Evolutionary conservation across 1,139 yeast species (phyloP).

Genomic region (Debaryomyces robertsiae): DNA sequence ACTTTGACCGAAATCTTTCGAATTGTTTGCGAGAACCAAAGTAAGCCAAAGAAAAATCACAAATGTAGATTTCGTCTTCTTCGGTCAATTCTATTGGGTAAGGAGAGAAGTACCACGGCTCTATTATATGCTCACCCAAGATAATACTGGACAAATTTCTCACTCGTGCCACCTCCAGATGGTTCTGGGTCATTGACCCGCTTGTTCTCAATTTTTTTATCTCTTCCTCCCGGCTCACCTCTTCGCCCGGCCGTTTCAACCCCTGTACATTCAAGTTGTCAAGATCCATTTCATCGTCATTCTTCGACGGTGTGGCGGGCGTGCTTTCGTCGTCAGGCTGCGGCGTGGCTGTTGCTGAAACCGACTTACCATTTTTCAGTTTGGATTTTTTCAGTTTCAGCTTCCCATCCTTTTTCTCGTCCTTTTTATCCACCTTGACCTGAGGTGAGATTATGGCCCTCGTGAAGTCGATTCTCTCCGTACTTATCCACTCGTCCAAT

Average conservation of each 20-base stretch:
- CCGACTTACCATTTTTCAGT: constrained; percentile 24
- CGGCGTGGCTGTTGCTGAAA: constrained; percentile 24
- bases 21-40: constrained; percentile 90
- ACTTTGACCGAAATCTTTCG: constrained; percentile 84
- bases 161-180: constrained; percentile 88
- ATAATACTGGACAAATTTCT: constrained; percentile 77
- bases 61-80: constrained; percentile 83
- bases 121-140: constrained; percentile 89
- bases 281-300: constrained; percentile 78
- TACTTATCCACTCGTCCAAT: constrained; percentile 89
- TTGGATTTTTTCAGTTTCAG: constrained; percentile 27
- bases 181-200: constrained; percentile 94
- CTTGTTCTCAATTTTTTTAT: constrained; percentile 87
- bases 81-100: constrained; percentile 94
- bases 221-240: constrained; percentile 84
- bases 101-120: constrained; percentile 99
- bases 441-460: constrained; percentile 73
- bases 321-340: constrained; percentile 22
- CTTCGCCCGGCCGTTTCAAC: constrained; percentile 63
- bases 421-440: constrained; percentile 54
- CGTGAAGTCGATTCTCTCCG: constrained; percentile 68
- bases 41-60: constrained; percentile 87
- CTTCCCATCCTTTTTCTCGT: constrained; percentile 28
- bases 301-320: constrained; percentile 26
- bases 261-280: constrained; percentile 88